Evolutionary conservation across 352 stramenopile genomes (phyloP), one percentile per base, ranked within the genome.

Genomic region (Phytophthora fragariaefolia): DNA sequence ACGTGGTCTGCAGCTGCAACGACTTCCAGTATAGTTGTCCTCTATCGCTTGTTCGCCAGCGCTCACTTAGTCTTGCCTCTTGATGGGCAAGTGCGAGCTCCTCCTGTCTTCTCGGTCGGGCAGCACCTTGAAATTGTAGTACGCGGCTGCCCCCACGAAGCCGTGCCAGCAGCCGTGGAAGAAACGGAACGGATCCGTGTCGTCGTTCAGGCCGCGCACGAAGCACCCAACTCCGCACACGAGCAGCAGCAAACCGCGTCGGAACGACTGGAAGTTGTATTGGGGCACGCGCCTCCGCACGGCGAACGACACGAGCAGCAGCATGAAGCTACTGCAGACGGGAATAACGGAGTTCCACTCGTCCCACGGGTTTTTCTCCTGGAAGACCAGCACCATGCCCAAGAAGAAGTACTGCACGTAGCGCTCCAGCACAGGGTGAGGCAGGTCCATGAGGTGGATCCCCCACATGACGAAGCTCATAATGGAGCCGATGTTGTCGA

Each of bases 91-190:
- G 20, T 69, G 55, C 38, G 62, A 59, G 9, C 43, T 28, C 53
- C 58, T 67, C 18, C 24, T 66, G 22, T 50, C 32, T 36, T 67
- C 75, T 36, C 68, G 65, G n/a, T 61, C 43, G 0, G 72, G 69
- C 30, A 93, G 68, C 26, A 93, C 77, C 22, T 78, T 69, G 32
- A 89, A 90, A 76, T 93, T 92, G 62, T 79, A 89, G 55, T 89
- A 92, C 13, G 80, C 84, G 0, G 85, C 80, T 34, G 80, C 82
- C 12, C 85, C 85, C 23, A 92, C 71, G 52, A 91, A 92, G 30
- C 66, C 83, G 66, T 93, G 83, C 85, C 85, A 93, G 64, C 83
- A 93, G 56, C 85, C 85, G 69, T 93, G 85, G 60, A 91, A 93
- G 71, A 93, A 86, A 6, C 85, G 83, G 63, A 91, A 90, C 58